Base-by-base conservation (phyloP, 2,329 filamentous ascomycete species). In the Pseudogymnoascus sp. region DNA sequence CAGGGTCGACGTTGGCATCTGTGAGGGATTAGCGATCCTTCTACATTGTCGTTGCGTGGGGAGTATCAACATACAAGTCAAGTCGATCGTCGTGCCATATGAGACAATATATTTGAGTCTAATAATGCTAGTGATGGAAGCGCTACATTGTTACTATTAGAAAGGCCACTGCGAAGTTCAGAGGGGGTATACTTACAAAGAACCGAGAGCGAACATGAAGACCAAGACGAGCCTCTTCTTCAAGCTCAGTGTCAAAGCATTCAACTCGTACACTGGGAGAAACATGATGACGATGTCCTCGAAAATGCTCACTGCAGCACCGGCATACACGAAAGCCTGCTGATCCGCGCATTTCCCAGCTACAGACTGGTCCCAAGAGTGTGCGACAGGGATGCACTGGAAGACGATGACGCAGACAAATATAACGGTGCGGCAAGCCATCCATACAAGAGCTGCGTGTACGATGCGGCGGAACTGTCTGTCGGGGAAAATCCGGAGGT, bases 261-360 rank as follows among this genome's bases (percentile, higher is more conserved):
- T 83, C 60, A 89, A 72, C 38, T 87, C 83, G 1, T 85, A 85
- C 74, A 88, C 84, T 0, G 85, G 86, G 8, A 88, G 75, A 55
- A 87, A 81, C 11, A 89, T 74, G 33, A 89, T 83, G 37, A 83
- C 82, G 31, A 89, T 72, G 66, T 89, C 86, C n/a, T 86, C 87
- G 60, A 84, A 82, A 65, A 89, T 85, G 72, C 88, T 88, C 61
- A 88, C 78, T 0, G 84, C 85, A 1, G 86, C 83, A 1, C 84
- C 88, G 7, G 83, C 84, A 7, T 88, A 82, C 67, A 87, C 87
- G 21, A 88, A 78, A 1, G 83, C 85, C 63, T 86, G 78, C 58
- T 87, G 83, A 69, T 87, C 81, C 63, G 80, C 83, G 69, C 86
- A 89, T 35, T 75, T 75, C 4, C 66, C 61, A 21, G 19, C 14